Evolutionary conservation across 371 early-diverging fungal species (phyloP).

Genomic region (Syncephalastrum monosporum): DNA sequence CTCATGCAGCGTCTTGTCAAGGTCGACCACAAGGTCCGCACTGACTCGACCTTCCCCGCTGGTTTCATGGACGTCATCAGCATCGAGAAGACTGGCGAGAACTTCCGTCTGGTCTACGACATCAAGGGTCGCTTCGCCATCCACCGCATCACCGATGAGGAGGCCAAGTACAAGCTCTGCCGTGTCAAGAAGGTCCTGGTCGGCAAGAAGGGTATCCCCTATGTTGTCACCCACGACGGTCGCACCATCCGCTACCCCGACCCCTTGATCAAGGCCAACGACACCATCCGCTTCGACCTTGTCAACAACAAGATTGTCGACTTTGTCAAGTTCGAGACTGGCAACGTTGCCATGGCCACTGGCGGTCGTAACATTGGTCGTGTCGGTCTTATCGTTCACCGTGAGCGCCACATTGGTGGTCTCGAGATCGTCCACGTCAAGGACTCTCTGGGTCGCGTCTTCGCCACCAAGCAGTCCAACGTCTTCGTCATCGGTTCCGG

Average conservation of each 20-base stretch:
- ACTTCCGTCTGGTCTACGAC: constrained; percentile 99
- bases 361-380: constrained; percentile 99
- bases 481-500: constrained; percentile 89
- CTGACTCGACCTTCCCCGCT: constrained; percentile 98
- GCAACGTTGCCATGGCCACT: constrained; percentile 96
- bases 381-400: constrained; percentile 97
- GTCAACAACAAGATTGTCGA: constrained; percentile 93
- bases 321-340: constrained; percentile 94
- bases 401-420: constrained; percentile 97
- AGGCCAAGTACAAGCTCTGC: constrained; percentile 99
- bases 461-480: constrained; percentile 91
- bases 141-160: constrained; percentile 98
- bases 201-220: constrained; percentile 95
- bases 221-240: constrained; percentile 98
- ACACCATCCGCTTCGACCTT: constrained; percentile 98
- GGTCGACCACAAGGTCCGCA: constrained; percentile 99
- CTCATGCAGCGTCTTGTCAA: constrained; percentile 98
- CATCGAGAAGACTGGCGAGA: constrained; percentile 98
- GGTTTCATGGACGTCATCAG: constrained; percentile 99
- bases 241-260: constrained; percentile 99
- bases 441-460: constrained; percentile 86
- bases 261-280: constrained; percentile 98
- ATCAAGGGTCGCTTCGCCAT: constrained; percentile 99
- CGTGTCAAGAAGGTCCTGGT: constrained; percentile 96
- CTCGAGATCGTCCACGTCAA: constrained; percentile 95